These are phyloP conservation scores for Vigna reflexopilosa DNA, from an alignment of 306 rosid genomes.

Conservation along the genomic window DNA sequence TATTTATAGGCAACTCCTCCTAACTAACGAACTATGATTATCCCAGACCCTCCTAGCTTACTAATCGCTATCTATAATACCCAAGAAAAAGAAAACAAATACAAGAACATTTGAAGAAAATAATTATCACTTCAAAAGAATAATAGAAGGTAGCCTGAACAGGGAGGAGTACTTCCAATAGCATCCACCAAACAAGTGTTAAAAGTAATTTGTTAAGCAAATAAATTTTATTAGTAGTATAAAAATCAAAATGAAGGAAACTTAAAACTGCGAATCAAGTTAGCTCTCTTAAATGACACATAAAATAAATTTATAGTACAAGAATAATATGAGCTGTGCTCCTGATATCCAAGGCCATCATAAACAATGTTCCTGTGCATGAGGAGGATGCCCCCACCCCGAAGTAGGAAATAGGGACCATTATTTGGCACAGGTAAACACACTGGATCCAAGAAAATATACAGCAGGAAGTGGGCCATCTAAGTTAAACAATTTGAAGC, in stretches of 20 bases:
- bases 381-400: neutral
- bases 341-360: neutral
- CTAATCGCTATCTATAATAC: neutral
- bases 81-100: neutral
- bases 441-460: constrained; percentile 11
- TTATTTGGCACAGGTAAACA: constrained; percentile 20
- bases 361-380: neutral
- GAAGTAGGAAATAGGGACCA: neutral
- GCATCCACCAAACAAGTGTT: constrained; percentile 11
- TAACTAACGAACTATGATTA: neutral
- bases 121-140: constrained; percentile 2
- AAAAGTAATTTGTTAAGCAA: neutral
- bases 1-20: neutral
- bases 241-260: constrained; percentile 9
- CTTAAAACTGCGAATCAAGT: neutral
- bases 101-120: neutral
- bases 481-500: constrained; percentile 33
- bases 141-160: neutral
- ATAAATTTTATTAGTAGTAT: neutral
- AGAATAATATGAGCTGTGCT: constrained; percentile 15
- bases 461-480: constrained; percentile 29
- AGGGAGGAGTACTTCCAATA: neutral
- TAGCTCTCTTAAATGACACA: neutral
- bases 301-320: neutral
- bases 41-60: neutral